Percentiles rank a stretch among this genome's conserved stretches.
These are phyloP conservation scores for Babesia caballi DNA, from an alignment of 169 alveolate species.

Conservation along the genomic window DNA sequence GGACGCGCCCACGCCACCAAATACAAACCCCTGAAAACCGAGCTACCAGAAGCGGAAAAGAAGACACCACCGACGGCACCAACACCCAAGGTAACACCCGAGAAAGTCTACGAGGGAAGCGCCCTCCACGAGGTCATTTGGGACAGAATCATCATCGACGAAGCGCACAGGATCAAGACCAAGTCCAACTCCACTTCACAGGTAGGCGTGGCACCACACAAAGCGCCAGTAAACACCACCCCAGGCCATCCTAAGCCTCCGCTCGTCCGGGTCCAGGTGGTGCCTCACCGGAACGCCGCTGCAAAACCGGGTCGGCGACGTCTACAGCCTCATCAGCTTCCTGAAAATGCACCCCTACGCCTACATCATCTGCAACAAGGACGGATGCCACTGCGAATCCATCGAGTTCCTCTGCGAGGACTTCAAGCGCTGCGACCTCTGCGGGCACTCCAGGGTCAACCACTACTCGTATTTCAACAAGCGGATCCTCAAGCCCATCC, in stretches of 20 bases:
- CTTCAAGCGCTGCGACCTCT: slow-evolving; percentile 74
- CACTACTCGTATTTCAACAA: slow-evolving; percentile 84
- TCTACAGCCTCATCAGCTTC: slow-evolving; percentile 90
- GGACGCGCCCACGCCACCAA: neutral
- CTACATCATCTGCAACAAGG: slow-evolving; percentile 86
- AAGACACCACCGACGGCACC: neutral
- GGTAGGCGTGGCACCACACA: neutral
- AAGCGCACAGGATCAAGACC: slow-evolving; percentile 94
- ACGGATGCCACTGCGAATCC: slow-evolving; percentile 79
- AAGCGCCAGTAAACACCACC: neutral
- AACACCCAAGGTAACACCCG: neutral
- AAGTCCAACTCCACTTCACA: slow-evolving; percentile 88
- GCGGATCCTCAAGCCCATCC: slow-evolving; percentile 82
- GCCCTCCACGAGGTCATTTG: slow-evolving; percentile 68
- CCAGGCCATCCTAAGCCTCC: slow-evolving; percentile 60
- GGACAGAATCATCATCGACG: slow-evolving; percentile 90
- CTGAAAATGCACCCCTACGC: slow-evolving; percentile 73
- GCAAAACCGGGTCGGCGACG: slow-evolving; percentile 93
- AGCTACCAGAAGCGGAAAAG: neutral
- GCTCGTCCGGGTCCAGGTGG: slow-evolving; percentile 86
- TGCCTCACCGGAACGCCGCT: slow-evolving; percentile 97
- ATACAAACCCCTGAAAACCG: slow-evolving; percentile 11
- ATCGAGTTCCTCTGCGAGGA: slow-evolving; percentile 74
- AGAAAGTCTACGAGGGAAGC: slow-evolving; percentile 64
- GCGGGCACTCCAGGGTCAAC: slow-evolving; percentile 80